A percentile compares a stretch with the other conserved stretches of the same genome.
phyloP scores from a whole-genome alignment of 352 stramenopile species.

The Pythium sp. region DNA sequence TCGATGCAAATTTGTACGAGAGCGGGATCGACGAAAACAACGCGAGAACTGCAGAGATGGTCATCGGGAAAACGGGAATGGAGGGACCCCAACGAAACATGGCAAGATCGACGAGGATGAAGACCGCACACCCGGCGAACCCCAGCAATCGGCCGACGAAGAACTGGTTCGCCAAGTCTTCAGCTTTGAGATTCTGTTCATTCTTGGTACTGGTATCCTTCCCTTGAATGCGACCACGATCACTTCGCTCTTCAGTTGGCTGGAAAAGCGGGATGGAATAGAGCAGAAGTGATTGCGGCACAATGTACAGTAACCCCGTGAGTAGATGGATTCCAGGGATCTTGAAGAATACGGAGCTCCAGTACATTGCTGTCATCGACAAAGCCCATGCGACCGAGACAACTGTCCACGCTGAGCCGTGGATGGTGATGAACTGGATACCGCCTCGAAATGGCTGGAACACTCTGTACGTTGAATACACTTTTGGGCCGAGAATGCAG shows the following conservation, averaged over 20 bases:
- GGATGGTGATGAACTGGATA: slow-evolving; percentile 44
- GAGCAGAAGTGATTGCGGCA: slow-evolving; percentile 36
- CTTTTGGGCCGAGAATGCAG: slow-evolving; percentile 31
- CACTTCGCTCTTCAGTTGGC: not conserved
- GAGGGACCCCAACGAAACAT: slow-evolving; percentile 41
- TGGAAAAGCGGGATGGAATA: slow-evolving; percentile 41
- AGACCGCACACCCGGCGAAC: slow-evolving; percentile 38
- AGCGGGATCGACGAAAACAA: slow-evolving; percentile 53
- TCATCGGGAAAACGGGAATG: slow-evolving; percentile 47
- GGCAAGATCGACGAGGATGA: slow-evolving; percentile 48
- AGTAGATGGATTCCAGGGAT: slow-evolving; percentile 41
- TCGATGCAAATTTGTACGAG: slow-evolving; percentile 42
- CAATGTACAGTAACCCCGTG: slow-evolving; percentile 40
- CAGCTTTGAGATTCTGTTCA: slow-evolving; percentile 12
- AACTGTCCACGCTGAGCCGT: slow-evolving; percentile 54
- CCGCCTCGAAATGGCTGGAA: slow-evolving; percentile 53
- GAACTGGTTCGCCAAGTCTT: slow-evolving; percentile 31
- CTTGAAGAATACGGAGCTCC: slow-evolving; percentile 41
- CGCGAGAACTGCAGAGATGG: slow-evolving; percentile 38
- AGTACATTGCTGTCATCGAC: slow-evolving; percentile 44
- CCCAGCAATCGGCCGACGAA: slow-evolving; percentile 40
- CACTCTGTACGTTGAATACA: slow-evolving; percentile 34
- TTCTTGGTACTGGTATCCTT: not conserved
- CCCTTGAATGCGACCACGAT: not conserved
- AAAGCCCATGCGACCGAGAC: slow-evolving; percentile 35